Base-by-base conservation (phyloP, 164 flowering plant genomes). In the Chimonanthus salicifolius region DNA sequence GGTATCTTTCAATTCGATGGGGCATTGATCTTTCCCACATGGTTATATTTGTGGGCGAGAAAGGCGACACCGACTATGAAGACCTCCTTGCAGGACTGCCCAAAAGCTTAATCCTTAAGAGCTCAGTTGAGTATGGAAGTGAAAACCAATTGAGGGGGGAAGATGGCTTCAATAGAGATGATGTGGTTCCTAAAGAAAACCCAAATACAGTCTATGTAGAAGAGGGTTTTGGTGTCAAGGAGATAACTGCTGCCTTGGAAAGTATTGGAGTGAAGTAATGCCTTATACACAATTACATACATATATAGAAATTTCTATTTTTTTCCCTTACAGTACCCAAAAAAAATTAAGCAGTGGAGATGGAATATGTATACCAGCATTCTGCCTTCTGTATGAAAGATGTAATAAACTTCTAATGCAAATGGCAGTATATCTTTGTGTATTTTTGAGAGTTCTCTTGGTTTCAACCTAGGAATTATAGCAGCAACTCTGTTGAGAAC, bases 31-130 rank as follows among this genome's bases (percentile, higher is more conserved):
- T 92, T 3, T 82, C 92, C 49, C 85, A 88, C 63, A 69, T 86
- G 76, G 85, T 86, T 6, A 83, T 86, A 9, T 84, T 92, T 80
- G 87, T 86, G 43, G 96, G 96, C 6, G 93, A 87, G 58, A 83
- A 63, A 68, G 98, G 98, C 5, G 98, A 92, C 58, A 87, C 94
- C 9, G 96, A 92, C 58, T 82, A 84, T 69, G 94, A 92, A 71
- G 83, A 81, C 60, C 78, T 90, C 71, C 81, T 87, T 13, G 85
- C 76, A 6, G 98, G 98, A 51, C 83, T 86, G 50, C 91, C 87
- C 79, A 92, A 89, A 80, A 89, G 89, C 67, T 4, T 92, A 8
- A 68, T 89, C 64, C 78, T 92, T n/a, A 85, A 67, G 77, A 89
- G 87, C 7, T 21, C 81, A 9, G 92, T 83, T 15, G 86, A 83